These are phyloP conservation scores for Clarireedia hainanense DNA, from an alignment of 2,329 filamentous ascomycete genomes.

Conservation along the genomic window DNA sequence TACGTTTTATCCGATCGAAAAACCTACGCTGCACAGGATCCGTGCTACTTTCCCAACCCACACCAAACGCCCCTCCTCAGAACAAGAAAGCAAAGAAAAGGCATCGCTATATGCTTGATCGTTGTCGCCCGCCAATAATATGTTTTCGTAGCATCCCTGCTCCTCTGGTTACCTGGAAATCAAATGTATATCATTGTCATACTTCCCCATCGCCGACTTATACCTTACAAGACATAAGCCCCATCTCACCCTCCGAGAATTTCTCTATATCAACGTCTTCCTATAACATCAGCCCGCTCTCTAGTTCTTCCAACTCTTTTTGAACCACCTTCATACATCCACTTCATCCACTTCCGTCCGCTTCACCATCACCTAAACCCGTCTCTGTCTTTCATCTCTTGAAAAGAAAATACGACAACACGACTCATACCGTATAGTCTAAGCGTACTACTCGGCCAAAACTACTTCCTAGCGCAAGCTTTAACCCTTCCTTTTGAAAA, in stretches of 20 bases:
- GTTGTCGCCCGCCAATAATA: conserved; percentile 9
- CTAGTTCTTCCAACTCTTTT: not conserved
- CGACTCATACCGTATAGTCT: conserved; percentile 1
- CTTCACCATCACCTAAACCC: not conserved
- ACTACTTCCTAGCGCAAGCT: not conserved
- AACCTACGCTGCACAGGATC: conserved; percentile 7
- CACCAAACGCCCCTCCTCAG: conserved; percentile 8
- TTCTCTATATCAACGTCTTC: conserved; percentile 6
- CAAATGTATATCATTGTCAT: conserved; percentile 11
- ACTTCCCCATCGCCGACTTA: conserved; percentile 10
- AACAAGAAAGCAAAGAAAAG: not conserved
- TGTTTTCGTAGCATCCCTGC: conserved; percentile 10
- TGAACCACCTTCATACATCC: not conserved
- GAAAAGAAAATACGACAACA: not conserved
- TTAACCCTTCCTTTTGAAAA: not conserved
- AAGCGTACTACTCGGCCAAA: conserved; percentile 1
- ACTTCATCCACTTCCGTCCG: not conserved
- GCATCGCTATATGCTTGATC: conserved; percentile 8
- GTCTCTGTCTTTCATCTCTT: not conserved
- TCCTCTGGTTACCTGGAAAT: conserved; percentile 3
- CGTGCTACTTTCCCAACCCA: conserved; percentile 8
- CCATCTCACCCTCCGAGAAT: conserved; percentile 3
- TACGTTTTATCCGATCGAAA: conserved; percentile 9
- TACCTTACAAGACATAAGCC: conserved; percentile 8
- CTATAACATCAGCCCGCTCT: conserved; percentile 2